These are phyloP conservation scores for Pascua sp. DNA, from an alignment of 1,284 basidiomycete genomes.

Conservation along the genomic window DNA sequence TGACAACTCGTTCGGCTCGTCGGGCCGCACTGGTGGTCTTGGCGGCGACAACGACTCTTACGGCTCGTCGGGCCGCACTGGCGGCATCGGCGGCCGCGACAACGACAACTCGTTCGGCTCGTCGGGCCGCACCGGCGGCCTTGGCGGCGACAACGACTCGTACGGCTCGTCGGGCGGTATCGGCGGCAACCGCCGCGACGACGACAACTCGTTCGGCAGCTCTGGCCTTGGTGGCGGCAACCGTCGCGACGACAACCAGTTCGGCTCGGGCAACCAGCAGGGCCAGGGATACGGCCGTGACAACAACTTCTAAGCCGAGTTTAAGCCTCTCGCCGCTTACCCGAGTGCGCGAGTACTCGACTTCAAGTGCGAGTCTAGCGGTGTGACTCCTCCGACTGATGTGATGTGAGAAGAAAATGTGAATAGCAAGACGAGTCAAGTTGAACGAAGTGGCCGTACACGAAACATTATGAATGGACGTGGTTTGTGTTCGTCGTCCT, in stretches of 20 bases:
- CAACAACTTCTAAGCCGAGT: no score
- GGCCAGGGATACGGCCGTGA: no score
- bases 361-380: no score
- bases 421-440: no score
- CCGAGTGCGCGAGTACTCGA: no score
- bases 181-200: neutral
- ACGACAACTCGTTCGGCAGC: neutral
- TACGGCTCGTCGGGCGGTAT: slow-evolving; percentile 2
- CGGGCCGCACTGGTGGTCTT: slow-evolving; percentile 4
- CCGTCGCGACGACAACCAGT: slow-evolving; percentile 1
- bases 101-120: slow-evolving; percentile 5
- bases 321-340: no score
- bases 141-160: slow-evolving; percentile 3
- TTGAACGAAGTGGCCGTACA: no score
- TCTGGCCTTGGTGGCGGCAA: neutral
- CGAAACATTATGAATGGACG: no score
- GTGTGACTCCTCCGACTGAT: no score
- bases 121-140: slow-evolving; percentile 4
- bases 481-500: no score
- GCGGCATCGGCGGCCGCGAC: neutral
- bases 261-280: neutral
- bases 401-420: no score
- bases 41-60: slow-evolving; percentile 2
- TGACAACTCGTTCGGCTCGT: slow-evolving; percentile 7
- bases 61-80: slow-evolving; percentile 1